Evolutionary conservation across 2,329 filamentous ascomycete species (phyloP), one percentile per base, ranked within the genome.

Genomic region (Shiraia bambusicola): DNA sequence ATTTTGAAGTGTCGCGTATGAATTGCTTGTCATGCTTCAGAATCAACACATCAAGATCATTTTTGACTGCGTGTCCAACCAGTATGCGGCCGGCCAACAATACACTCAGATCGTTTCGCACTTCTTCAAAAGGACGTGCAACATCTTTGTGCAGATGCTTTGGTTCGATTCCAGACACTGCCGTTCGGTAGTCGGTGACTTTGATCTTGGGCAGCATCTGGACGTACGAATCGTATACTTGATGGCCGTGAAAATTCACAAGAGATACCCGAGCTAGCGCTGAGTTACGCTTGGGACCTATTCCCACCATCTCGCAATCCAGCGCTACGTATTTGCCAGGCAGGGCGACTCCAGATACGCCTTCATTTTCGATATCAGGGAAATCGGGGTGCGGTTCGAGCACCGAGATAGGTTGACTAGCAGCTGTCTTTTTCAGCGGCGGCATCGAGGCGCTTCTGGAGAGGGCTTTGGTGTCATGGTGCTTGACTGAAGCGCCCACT

Each of bases 221-320:
- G 8, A 97, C 93, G 63, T 87, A 97, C 10, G 88, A 92, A 73
- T 98, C 93, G 77, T 97, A 96, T 32, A 98, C 74, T 67, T 95
- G 89, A 19, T 86, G 81, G 13, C 91, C 91, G 65, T 96, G 89
- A 69, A 91, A 98, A 69, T 97, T 95, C 54, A 96, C 91, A 12
- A 95, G 74, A 62, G 88, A 95, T 40, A 92, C 88, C 33, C 93
- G 82, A 1, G 93, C 93, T 31, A 98, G 80, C 0, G 83, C 83
- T 26, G 88, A 90, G 61, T 83, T 80, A 50, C 84, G 76, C 28
- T 71, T 66, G 5, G 81, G 69, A 0, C 86, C 87, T 10, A 94
- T 82, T 34, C 92, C 93, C 17, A 98, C 93, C 93, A 98, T 98
- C 72, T 98, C 93, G 69, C 93, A 98, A 73, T 98, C 93, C 33